phyloP scores from a whole-genome alignment of 176 grass and related monocot genomes.

The Carex kokanica region DNA sequence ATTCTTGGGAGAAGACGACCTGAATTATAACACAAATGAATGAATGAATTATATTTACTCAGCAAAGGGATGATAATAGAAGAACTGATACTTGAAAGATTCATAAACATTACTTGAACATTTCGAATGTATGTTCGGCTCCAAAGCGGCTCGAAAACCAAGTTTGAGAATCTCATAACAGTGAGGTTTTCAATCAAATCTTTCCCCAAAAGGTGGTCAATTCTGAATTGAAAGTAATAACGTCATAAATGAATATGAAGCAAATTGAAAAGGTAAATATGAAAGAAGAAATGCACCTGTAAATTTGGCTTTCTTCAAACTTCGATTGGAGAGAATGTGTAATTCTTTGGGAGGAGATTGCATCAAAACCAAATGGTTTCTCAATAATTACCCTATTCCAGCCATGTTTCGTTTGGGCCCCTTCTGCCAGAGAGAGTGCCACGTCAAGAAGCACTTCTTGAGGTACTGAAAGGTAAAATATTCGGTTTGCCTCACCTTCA shows the following conservation, averaged over 20 bases:
- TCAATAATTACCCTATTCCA: conserved; percentile 99
- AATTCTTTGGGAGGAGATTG: conserved; percentile 51
- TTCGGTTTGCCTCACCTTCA: conserved; percentile 63
- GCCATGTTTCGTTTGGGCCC: conserved; percentile 53
- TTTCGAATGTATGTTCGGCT: conserved; percentile 74
- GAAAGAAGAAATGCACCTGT: conserved; percentile 51
- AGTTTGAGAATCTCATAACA: conserved; percentile 93
- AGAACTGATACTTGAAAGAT: background rate
- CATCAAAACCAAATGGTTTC: conserved; percentile 95
- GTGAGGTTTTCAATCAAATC: conserved; percentile 96
- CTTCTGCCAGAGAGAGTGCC: conserved; percentile 60
- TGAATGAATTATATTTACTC: conserved; percentile 17
- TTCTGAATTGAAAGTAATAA: conserved; percentile 37
- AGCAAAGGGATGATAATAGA: conserved; percentile 16
- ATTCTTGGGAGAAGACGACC: conserved; percentile 95
- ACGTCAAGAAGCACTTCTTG: conserved; percentile 93
- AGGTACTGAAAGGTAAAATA: conserved; percentile 96
- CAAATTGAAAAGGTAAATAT: conserved; percentile 4
- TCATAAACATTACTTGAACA: conserved; percentile 63
- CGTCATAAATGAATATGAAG: conserved; percentile 3
- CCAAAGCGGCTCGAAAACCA: conserved; percentile 97
- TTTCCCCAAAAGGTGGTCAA: conserved; percentile 93
- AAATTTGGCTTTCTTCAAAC: conserved; percentile 85
- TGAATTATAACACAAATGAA: conserved; percentile 29
- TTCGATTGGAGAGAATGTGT: conserved; percentile 70